phyloP scores from a whole-genome alignment of 345 rosid species.

The Laguncularia racemosa region DNA sequence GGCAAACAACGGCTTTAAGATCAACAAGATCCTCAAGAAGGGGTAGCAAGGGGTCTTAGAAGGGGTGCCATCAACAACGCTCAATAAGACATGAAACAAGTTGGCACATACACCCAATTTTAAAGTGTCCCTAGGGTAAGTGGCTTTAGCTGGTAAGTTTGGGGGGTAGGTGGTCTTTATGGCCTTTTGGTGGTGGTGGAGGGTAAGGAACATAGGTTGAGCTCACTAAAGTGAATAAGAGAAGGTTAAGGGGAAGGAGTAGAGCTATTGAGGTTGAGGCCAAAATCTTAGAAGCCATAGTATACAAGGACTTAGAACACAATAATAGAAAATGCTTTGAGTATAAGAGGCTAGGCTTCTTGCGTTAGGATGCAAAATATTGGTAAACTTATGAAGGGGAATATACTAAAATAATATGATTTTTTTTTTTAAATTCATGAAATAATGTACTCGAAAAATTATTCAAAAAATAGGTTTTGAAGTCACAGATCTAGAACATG shows the following conservation, averaged over 20 bases:
- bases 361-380: too few relatives aligned
- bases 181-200: constrained; percentile 26
- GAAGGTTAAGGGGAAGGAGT: constrained; percentile 47
- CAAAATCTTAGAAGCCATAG: constrained; percentile 19
- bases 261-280: constrained; percentile 36
- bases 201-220: constrained; percentile 42
- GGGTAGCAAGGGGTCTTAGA: constrained; percentile 41
- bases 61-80: constrained; percentile 27
- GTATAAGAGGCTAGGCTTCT: too few relatives aligned
- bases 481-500: too few relatives aligned
- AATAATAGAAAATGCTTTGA: too few relatives aligned
- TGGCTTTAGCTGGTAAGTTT: constrained; percentile 7
- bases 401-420: too few relatives aligned
- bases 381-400: too few relatives aligned
- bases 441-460: too few relatives aligned
- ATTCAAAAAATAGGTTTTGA: too few relatives aligned
- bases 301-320: too few relatives aligned
- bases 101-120: constrained; percentile 48
- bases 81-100: constrained; percentile 24
- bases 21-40: constrained; percentile 43
- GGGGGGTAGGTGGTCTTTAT: not conserved
- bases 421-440: too few relatives aligned
- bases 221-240: constrained; percentile 60
- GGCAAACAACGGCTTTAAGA: constrained; percentile 61
- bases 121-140: constrained; percentile 33